These are phyloP conservation scores for Diplocarpon mali DNA, from an alignment of 2,329 filamentous ascomycete species.

Conservation along the genomic window DNA sequence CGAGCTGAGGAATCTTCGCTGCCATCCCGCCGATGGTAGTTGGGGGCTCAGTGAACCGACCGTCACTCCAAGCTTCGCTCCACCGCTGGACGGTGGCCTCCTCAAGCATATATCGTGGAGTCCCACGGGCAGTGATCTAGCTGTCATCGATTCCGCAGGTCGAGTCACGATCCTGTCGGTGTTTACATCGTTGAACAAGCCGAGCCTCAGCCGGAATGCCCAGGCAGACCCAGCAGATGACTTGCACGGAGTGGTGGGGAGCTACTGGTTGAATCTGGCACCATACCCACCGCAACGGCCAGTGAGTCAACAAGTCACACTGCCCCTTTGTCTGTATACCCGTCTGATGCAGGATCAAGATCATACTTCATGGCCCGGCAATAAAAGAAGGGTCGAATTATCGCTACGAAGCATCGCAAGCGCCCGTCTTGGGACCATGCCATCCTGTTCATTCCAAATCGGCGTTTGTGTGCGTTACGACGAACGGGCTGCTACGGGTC, in stretches of 20 bases:
- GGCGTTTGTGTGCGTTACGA: conserved; percentile 66
- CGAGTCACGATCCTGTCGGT: conserved; percentile 66
- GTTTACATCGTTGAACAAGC: conserved; percentile 60
- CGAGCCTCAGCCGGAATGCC: conserved; percentile 50
- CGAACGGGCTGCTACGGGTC: conserved; percentile 61
- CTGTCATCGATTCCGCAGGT: conserved; percentile 69
- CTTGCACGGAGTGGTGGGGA: conserved; percentile 65
- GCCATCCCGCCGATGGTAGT: conserved; percentile 54
- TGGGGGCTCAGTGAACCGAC: conserved; percentile 73
- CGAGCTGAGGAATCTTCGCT: conserved; percentile 61
- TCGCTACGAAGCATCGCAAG: conserved; percentile 55
- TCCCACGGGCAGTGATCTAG: conserved; percentile 62
- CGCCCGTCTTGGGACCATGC: conserved; percentile 57
- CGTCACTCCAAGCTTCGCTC: conserved; percentile 47
- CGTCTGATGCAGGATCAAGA: conserved; percentile 20
- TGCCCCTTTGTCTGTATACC: too few relatives aligned
- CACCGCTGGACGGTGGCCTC: conserved; percentile 50
- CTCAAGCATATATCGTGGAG: conserved; percentile 80
- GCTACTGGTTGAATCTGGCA: conserved; percentile 62
- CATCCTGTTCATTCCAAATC: conserved; percentile 63
- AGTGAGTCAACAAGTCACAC: conserved; percentile 13
- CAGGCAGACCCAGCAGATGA: conserved; percentile 63
- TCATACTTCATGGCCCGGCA: conserved; percentile 47
- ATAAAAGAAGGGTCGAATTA: conserved; percentile 51
- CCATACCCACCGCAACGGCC: conserved; percentile 20